Percentiles rank a stretch among this genome's conserved stretches.
Conservation (phyloP, 1,139 yeast genomes). For the Sugiyamaella xylanicola region DNA sequence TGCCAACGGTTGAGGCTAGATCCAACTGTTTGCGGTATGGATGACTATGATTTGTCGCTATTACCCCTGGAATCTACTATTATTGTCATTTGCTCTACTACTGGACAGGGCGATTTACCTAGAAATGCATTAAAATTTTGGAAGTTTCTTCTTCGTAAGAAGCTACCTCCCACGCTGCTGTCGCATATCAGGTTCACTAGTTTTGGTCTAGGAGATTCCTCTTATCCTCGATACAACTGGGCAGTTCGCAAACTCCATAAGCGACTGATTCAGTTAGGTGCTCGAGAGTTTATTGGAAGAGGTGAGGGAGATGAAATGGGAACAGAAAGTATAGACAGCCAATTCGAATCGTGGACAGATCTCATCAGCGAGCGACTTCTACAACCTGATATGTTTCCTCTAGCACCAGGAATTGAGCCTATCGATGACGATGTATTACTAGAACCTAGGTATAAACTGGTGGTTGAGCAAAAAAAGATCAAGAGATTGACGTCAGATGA, state of each 20-base stretch:
- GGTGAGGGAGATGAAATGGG: constrained; percentile 90
- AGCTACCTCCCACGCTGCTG: constrained; percentile 60
- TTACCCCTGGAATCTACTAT: constrained; percentile 36
- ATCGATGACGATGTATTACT: constrained; percentile 38
- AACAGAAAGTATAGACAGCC: constrained; percentile 77
- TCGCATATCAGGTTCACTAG: constrained; percentile 66
- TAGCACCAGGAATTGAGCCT: constrained; percentile 1
- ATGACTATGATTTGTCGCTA: constrained; percentile 50
- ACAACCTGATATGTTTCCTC: constrained; percentile 12
- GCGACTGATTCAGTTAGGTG: constrained; percentile 80
- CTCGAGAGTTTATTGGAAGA: constrained; percentile 64
- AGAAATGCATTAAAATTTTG: constrained; percentile 71
- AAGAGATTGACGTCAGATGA: constrained; percentile 37
- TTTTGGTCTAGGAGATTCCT: constrained; percentile 94
- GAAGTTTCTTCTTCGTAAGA: constrained; percentile 68
- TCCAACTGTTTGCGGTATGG: constrained; percentile 52
- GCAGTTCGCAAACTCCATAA: constrained; percentile 82
- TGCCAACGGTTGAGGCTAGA: constrained; percentile 59
- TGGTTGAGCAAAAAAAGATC: constrained; percentile 28
- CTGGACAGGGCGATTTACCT: constrained; percentile 96
- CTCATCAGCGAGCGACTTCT: constrained; percentile 39
- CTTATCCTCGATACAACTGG: constrained; percentile 81
- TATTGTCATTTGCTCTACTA: constrained; percentile 78
- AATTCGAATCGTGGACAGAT: constrained; percentile 72
- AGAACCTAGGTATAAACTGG: constrained; percentile 48